Conservation (phyloP, 768 basidiomycete genomes). For the Tulasnella sp. region DNA sequence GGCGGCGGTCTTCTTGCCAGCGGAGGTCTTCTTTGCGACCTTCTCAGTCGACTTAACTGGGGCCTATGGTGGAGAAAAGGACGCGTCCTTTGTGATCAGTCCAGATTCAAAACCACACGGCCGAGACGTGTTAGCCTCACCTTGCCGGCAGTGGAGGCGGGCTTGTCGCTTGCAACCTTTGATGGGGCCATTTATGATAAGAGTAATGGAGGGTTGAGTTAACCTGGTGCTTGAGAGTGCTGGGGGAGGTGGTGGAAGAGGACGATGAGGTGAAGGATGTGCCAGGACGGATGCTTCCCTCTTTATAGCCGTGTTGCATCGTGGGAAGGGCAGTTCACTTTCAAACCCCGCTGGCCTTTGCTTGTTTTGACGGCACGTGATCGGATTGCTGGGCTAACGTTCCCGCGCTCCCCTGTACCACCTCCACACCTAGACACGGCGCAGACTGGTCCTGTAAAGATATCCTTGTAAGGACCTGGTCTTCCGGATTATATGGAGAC, state of each 20-base stretch:
- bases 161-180: constrained; percentile 63
- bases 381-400: not conserved
- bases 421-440: not conserved
- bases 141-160: constrained; percentile 58
- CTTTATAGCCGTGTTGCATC: constrained; percentile 9
- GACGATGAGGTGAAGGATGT: not conserved
- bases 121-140: not conserved
- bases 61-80: constrained; percentile 39
- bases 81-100: constrained; percentile 4
- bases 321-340: constrained; percentile 7
- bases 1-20: constrained; percentile 51
- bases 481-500: not conserved
- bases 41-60: constrained; percentile 60
- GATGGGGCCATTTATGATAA: constrained; percentile 56
- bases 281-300: not conserved
- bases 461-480: not conserved
- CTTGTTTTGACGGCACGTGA: constrained; percentile 15
- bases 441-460: not conserved
- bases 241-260: constrained; percentile 12
- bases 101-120: constrained; percentile 11
- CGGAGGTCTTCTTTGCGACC: constrained; percentile 62
- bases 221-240: not conserved
- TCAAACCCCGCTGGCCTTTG: constrained; percentile 1
- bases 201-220: constrained; percentile 13
- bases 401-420: constrained; percentile 1